Base-by-base conservation (phyloP, 441 rosid species). In the Bocquillonia castaneifolia region DNA sequence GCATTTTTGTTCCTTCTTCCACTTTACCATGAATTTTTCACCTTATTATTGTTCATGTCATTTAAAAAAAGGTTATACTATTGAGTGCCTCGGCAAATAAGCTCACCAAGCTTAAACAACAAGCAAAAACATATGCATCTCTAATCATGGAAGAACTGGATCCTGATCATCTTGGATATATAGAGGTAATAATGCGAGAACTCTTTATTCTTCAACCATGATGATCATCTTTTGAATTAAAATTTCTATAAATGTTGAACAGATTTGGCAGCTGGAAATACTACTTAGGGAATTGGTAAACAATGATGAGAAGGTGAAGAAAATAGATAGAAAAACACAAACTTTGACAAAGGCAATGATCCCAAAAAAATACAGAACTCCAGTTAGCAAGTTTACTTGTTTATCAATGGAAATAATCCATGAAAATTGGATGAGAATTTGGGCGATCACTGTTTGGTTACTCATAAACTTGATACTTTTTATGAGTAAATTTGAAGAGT, bases 91-190 rank as follows among this genome's bases (percentile, higher is more conserved):
- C 97, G 0, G 97, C 89, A 25, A 94, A 94, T 78, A 87, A 85
- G 78, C 90, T 94, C 1, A 79, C 82, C 18, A 90, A 86, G 54
- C 86, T 92, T 0, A 90, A 87, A 75, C 66, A 88, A 66, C 83
- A 84, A 26, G 96, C 96, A 2, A 69, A 72, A 0, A 17, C 83
- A 14, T 94, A 92, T 55, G 87, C 99, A 18, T 64, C 90, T 66
- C 75, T 94, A 64, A 94, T 94, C 79, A 94, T 94, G 99, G 99
- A 94, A 79, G 95, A 94, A 81, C 92, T 94, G 17, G 99, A 94
- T 63, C 99, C 98, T 3, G 98, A 92, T 75, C 88, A 87, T 29
- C 79, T 74, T 1, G 99, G 99, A 68, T 87, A 87, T 62, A 94
- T 94, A 44, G 97, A 90, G 95, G 98, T 92, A 32, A 39, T 9